Base-by-base conservation (phyloP, 257 asterid genomes). In the Fraxinus anomala region DNA sequence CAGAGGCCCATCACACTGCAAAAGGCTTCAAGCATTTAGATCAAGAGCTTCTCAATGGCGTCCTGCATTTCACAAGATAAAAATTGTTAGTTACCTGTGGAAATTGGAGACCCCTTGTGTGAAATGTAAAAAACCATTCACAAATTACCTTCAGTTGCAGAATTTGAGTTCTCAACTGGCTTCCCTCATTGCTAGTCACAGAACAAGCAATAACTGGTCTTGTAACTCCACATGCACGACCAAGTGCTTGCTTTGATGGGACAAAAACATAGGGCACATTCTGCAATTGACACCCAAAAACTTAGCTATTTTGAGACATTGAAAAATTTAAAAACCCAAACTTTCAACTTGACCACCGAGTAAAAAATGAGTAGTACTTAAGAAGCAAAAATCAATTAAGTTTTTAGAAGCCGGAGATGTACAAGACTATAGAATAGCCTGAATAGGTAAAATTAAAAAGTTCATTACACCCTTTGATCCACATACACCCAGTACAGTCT, bases 161-260 rank as follows among this genome's bases (percentile, higher is more conserved):
- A 70, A 92, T 94, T 89, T 94, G 97, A 77, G 96, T 81, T 87
- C 87, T 94, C 97, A 94, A 84, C 80, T 94, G 97, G 83, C 98
- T 92, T 70, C 94, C 95, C 75, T 94, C 96, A 1, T 94, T 94
- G 89, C 92, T 87, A 0, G 98, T 94, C 70, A 92, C 97, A 0
- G 98, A 94, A 82, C 97, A 92, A 13, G 98, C 90, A 74, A 94
- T 94, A 28, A 94, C 98, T 0, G 98, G 98, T 42, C 98, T 87
- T 7, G 97, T 91, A 36, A 94, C 97, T 65, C 98, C 97, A 85
- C 98, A 94, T 30, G 98, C 98, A 14, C 98, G 87, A 34, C 98
- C 98, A 71, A 94, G 89, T 68, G 89, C 89, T 83, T 83, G 86
- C 74, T 86, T 86, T 24, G 88, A 86, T 49, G 84, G 84, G 42